These are phyloP conservation scores for Penicillium sp. DNA, from an alignment of 2,329 filamentous ascomycete genomes.

Conservation along the genomic window DNA sequence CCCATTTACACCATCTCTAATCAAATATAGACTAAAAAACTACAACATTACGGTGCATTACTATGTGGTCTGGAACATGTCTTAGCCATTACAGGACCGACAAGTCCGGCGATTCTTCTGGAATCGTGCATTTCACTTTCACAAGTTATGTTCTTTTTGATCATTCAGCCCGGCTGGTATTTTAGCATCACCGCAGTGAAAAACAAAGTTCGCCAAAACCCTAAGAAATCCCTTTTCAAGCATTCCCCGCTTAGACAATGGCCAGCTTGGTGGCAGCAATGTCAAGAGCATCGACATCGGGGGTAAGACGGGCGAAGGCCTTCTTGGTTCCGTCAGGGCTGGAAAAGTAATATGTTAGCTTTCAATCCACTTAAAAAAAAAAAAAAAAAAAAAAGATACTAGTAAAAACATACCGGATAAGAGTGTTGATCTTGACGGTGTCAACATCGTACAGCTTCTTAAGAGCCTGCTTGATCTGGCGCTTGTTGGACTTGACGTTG, in stretches of 20 bases:
- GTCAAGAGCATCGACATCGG: conserved; percentile 97
- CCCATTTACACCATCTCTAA: neutral
- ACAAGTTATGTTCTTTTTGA: conserved; percentile 36
- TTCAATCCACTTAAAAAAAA: conserved; percentile 11
- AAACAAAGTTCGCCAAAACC: conserved; percentile 47
- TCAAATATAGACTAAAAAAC: neutral
- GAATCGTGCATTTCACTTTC: conserved; percentile 22
- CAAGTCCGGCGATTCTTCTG: conserved; percentile 13
- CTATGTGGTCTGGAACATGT: conserved; percentile 1
- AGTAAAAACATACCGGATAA: conserved; percentile 70
- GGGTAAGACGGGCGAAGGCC: conserved; percentile 92
- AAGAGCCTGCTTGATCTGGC: conserved; percentile 95
- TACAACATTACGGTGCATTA: neutral
- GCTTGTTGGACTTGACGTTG: conserved; percentile 98
- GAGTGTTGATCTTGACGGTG: conserved; percentile 98
- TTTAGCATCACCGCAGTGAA: conserved; percentile 44
- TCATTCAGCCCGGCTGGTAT: conserved; percentile 43
- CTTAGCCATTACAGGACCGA: conserved; percentile 14
- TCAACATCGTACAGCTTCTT: conserved; percentile 99
- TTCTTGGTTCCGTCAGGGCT: conserved; percentile 98
- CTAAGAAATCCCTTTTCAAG: conserved; percentile 40
- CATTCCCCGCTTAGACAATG: conserved; percentile 71
- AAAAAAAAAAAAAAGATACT: too few relatives aligned
- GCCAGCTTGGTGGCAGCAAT: conserved; percentile 98
- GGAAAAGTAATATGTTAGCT: neutral